A percentile compares a stretch with the other conserved stretches of the same genome.
Evolutionary conservation across 2,329 filamentous ascomycete genomes (phyloP).

Genomic region (Xylariaceae sp.): DNA sequence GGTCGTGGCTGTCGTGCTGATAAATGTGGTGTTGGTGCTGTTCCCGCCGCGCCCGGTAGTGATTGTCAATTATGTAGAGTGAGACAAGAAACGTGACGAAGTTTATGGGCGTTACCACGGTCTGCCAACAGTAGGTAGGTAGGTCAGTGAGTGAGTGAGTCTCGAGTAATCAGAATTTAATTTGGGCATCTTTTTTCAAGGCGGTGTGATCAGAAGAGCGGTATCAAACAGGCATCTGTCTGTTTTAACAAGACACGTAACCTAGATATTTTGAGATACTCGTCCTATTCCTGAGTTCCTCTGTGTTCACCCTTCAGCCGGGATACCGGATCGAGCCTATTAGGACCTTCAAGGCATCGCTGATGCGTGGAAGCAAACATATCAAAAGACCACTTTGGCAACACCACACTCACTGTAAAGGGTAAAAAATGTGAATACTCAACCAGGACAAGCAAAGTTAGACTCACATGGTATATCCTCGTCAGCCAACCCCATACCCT

Average conservation of each 20-base stretch:
- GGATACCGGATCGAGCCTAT: no score
- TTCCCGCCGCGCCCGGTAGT: slow-evolving; percentile 45
- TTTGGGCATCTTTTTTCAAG: not conserved
- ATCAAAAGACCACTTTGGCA: no score
- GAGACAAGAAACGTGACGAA: slow-evolving; percentile 62
- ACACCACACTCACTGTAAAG: no score
- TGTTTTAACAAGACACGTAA: no score
- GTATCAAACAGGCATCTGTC: no score
- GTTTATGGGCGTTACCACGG: slow-evolving; percentile 57
- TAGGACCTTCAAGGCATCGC: no score
- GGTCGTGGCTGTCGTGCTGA: slow-evolving; percentile 1
- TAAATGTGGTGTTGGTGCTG: no score
- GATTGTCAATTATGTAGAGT: slow-evolving; percentile 56
- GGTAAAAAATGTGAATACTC: not conserved
- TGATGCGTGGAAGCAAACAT: no score
- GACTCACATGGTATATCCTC: not conserved
- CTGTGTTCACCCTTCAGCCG: no score
- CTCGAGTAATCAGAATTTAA: not conserved
- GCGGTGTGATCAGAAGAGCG: no score
- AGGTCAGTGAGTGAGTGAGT: not conserved
- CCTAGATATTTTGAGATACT: no score
- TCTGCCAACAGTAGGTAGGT: slow-evolving; percentile 23
- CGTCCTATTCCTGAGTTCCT: no score
- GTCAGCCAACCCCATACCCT: not conserved
- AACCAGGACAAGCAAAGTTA: not conserved